phyloP scores from a whole-genome alignment of 2,329 filamentous ascomycete species.

The Fusarium piperis region DNA sequence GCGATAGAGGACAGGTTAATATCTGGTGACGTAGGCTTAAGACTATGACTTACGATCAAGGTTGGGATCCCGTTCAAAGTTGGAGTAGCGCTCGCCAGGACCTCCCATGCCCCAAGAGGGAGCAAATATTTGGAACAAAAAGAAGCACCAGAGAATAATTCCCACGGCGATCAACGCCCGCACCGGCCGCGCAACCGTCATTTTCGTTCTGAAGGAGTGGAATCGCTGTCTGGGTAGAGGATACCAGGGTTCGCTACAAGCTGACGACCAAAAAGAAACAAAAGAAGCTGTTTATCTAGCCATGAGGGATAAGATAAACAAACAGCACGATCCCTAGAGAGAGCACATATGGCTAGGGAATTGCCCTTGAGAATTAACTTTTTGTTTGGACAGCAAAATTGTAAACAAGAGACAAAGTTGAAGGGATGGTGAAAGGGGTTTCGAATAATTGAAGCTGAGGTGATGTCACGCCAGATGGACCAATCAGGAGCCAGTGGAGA shows the following conservation, averaged over 20 bases:
- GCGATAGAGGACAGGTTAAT: conserved; percentile 30
- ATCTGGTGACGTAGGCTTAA: background rate
- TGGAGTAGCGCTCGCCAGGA: conserved; percentile 55
- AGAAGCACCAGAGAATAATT: conserved; percentile 78
- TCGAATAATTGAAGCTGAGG: conserved; percentile 33
- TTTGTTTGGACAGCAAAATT: background rate
- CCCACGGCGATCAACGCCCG: conserved; percentile 79
- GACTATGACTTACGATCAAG: conserved; percentile 75
- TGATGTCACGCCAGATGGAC: conserved; percentile 30
- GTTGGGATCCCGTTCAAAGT: conserved; percentile 83
- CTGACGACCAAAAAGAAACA: conserved; percentile 18
- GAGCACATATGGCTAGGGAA: background rate
- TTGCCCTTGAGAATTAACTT: background rate
- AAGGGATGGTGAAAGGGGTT: conserved; percentile 34
- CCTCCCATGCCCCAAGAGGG: conserved; percentile 59
- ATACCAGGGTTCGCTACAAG: conserved; percentile 4
- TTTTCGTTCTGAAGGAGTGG: conserved; percentile 52
- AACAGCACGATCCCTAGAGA: background rate
- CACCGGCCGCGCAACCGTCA: conserved; percentile 88
- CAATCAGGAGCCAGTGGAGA: conserved; percentile 37
- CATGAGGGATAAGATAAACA: conserved; percentile 16
- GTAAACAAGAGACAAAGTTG: background rate
- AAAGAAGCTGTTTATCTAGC: conserved; percentile 20
- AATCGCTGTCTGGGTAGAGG: background rate
- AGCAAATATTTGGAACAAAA: conserved; percentile 79